A percentile compares a stretch with the other conserved stretches of the same genome.
Conservation (phyloP, 352 stramenopile genomes). For the Globisporangium nagaii region DNA sequence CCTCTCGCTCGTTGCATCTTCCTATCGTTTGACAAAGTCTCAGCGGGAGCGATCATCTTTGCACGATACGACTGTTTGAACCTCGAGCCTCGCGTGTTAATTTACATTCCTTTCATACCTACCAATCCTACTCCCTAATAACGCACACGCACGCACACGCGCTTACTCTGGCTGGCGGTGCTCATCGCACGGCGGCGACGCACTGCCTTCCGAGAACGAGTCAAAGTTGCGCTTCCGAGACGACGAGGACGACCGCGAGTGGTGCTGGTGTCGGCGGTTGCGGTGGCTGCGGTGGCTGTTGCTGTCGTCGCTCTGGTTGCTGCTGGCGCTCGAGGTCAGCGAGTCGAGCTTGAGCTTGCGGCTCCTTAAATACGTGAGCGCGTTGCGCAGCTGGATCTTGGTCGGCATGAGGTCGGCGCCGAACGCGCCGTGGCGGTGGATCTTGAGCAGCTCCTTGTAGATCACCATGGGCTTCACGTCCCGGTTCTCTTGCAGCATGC, state of each 20-base stretch:
- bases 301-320: conserved; percentile 1
- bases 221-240: conserved; percentile 38
- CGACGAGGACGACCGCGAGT: not conserved
- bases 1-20: too few relatives aligned
- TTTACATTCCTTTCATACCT: too few relatives aligned
- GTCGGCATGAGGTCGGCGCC: conserved; percentile 74
- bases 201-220: conserved; percentile 49
- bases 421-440: conserved; percentile 53
- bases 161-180: conserved; percentile 36
- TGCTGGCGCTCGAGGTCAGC: conserved; percentile 12
- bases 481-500: conserved; percentile 54
- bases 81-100: too few relatives aligned
- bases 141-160: not conserved
- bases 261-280: too few relatives aligned
- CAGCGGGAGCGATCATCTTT: too few relatives aligned
- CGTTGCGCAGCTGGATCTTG: conserved; percentile 79
- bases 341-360: conserved; percentile 53
- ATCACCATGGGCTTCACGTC: conserved; percentile 76
- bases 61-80: too few relatives aligned
- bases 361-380: conserved; percentile 75
- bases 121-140: not conserved
- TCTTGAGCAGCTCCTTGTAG: conserved; percentile 56
- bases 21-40: too few relatives aligned
- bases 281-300: not conserved
- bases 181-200: conserved; percentile 51